phyloP scores from a whole-genome alignment of 176 grass and related monocot genomes.

The Zizania latifolia region DNA sequence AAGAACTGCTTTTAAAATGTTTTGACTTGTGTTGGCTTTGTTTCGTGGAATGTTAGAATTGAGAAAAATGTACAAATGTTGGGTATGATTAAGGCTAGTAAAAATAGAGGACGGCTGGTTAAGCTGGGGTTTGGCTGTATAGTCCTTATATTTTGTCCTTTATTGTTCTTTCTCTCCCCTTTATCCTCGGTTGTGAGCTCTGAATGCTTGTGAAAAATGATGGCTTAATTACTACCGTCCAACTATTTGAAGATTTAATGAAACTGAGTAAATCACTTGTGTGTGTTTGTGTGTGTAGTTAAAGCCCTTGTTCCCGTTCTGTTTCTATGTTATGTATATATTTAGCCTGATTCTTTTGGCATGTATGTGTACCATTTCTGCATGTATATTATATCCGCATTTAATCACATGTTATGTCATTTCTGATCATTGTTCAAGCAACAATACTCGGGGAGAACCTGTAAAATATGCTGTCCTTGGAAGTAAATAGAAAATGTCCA shows the following conservation, averaged over 20 bases:
- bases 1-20: slow-evolving; percentile 44
- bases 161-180: not conserved
- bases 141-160: slow-evolving; percentile 35
- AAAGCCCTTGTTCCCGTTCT: not conserved
- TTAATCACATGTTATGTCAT: not conserved
- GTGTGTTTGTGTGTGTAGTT: not conserved
- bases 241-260: slow-evolving; percentile 23
- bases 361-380: not conserved
- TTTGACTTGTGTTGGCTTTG: slow-evolving; percentile 43
- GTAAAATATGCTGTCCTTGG: no score
- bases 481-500: no score
- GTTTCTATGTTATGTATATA: not conserved
- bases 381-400: not conserved
- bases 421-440: not conserved
- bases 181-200: slow-evolving; percentile 35
- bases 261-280: not conserved
- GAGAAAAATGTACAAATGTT: slow-evolving; percentile 57
- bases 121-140: slow-evolving; percentile 56
- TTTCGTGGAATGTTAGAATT: slow-evolving; percentile 40
- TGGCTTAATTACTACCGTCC: slow-evolving; percentile 34
- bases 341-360: not conserved
- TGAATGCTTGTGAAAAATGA: slow-evolving; percentile 49
- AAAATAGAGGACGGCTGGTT: slow-evolving; percentile 42
- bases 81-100: slow-evolving; percentile 64
- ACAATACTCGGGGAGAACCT: not conserved